These are phyloP conservation scores for Hypoxylon sp. DNA, from an alignment of 2,329 filamentous ascomycete species.

Conservation along the genomic window DNA sequence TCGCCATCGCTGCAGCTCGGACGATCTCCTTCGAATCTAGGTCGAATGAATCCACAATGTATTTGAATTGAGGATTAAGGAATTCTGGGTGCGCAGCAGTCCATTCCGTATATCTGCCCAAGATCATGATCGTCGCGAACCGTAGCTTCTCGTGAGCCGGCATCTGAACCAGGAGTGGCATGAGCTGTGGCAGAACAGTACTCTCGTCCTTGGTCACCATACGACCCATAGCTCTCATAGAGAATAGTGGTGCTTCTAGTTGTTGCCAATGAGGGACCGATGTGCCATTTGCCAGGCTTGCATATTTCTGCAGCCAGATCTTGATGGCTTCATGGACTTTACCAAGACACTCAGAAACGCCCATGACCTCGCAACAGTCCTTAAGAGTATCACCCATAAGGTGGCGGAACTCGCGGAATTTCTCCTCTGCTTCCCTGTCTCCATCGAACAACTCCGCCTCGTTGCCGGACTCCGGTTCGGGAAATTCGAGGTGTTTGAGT, in stretches of 20 bases:
- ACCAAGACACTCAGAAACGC: constrained; percentile 86
- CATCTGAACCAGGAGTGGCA: constrained; percentile 92
- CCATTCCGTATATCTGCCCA: constrained; percentile 98
- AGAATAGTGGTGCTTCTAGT: constrained; percentile 92
- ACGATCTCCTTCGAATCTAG: constrained; percentile 90
- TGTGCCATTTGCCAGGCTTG: constrained; percentile 73
- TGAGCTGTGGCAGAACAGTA: constrained; percentile 87
- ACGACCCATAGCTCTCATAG: constrained; percentile 92
- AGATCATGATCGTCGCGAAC: constrained; percentile 97
- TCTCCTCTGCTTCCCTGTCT: constrained; percentile 94
- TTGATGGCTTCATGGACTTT: constrained; percentile 91
- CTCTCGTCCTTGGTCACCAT: constrained; percentile 93
- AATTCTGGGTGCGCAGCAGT: constrained; percentile 93
- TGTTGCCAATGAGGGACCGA: constrained; percentile 95
- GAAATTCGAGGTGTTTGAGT: constrained; percentile 89
- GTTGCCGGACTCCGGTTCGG: constrained; percentile 75
- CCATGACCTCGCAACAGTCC: constrained; percentile 95
- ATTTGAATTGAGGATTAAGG: constrained; percentile 90
- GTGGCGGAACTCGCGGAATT: constrained; percentile 95
- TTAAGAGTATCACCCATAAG: constrained; percentile 98
- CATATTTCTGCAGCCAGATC: constrained; percentile 86
- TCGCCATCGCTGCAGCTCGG: constrained; percentile 88
- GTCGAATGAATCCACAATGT: constrained; percentile 92
- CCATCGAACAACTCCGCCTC: constrained; percentile 91
- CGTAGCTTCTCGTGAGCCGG: constrained; percentile 97